Conservation (phyloP, 495 filamentous ascomycete genomes). For the Pyrenula massariospora region DNA sequence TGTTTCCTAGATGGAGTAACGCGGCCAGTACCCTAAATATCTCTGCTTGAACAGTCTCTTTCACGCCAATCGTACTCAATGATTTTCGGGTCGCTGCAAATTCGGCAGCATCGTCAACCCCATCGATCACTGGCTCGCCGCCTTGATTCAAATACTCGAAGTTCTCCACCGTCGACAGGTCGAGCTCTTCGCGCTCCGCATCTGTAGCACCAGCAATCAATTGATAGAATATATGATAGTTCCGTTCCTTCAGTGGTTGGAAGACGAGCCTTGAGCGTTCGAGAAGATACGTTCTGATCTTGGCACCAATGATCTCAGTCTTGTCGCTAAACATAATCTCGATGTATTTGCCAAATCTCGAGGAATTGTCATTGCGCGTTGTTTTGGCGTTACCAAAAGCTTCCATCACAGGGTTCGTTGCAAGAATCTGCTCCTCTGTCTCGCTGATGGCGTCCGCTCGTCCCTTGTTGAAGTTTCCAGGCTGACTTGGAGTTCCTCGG, state of each 20-base stretch:
- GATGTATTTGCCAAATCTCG: conserved; percentile 98
- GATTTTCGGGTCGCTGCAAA: conserved; percentile 81
- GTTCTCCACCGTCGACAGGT: conserved; percentile 70
- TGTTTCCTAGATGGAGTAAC: conserved; percentile 88
- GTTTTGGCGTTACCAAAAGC: conserved; percentile 99
- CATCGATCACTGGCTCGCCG: conserved; percentile 78
- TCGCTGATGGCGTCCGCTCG: conserved; percentile 87
- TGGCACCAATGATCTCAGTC: conserved; percentile 94
- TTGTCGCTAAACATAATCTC: conserved; percentile 97
- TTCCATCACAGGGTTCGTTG: conserved; percentile 99
- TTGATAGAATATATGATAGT: conserved; percentile 99
- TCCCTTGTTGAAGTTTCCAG: conserved; percentile 65
- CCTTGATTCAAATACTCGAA: conserved; percentile 97
- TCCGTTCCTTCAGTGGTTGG: conserved; percentile 91
- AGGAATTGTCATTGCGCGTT: conserved; percentile 97
- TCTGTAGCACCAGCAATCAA: conserved; percentile 89
- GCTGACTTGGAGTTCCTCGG: conserved; percentile 83
- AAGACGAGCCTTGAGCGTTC: conserved; percentile 97
- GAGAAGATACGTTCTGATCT: conserved; percentile 89
- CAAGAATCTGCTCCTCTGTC: conserved; percentile 95
- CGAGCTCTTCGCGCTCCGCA: conserved; percentile 64
- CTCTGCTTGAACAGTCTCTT: conserved; percentile 56
- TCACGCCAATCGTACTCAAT: conserved; percentile 77
- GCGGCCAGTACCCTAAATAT: conserved; percentile 91
- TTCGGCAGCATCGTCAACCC: conserved; percentile 91